Percentiles rank a stretch among this genome's conserved stretches.
Conservation (phyloP, 805 yeast genomes). For the Cyberlindnera misumaiensis region DNA sequence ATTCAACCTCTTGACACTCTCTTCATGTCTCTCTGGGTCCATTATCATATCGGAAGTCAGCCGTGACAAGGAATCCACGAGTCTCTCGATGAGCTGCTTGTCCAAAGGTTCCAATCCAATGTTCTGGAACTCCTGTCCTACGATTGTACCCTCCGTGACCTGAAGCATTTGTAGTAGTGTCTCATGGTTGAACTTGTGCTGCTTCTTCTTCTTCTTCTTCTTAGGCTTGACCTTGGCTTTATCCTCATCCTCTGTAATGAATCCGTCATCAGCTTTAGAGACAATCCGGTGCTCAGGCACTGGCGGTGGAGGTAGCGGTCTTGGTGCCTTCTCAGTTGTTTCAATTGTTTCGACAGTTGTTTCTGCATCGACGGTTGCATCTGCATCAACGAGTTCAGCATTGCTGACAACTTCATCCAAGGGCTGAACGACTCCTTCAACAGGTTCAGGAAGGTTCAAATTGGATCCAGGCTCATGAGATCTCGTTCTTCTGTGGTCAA, state of each 20-base stretch:
- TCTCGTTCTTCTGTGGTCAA: conserved; percentile 7
- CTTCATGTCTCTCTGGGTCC: conserved; percentile 73
- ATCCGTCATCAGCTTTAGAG: conserved; percentile 18
- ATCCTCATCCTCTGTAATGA: conserved; percentile 22
- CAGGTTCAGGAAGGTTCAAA: conserved; percentile 1
- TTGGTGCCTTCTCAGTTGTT: conserved; percentile 4
- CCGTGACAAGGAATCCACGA: conserved; percentile 78
- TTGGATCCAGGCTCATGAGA: conserved; percentile 5
- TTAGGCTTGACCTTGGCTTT: conserved; percentile 1
- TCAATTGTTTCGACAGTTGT: too few relatives aligned
- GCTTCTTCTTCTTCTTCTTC: conserved; percentile 5
- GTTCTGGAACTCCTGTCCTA: conserved; percentile 59
- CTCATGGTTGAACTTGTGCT: conserved; percentile 22
- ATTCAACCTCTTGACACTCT: conserved; percentile 73
- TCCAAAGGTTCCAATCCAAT: conserved; percentile 71
- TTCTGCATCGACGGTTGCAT: too few relatives aligned
- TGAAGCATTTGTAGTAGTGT: conserved; percentile 30
- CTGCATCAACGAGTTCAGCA: too few relatives aligned
- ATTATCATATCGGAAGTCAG: conserved; percentile 87
- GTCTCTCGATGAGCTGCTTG: conserved; percentile 72
- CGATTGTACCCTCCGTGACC: conserved; percentile 35
- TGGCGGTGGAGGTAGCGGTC: conserved; percentile 26
- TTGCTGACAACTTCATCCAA: too few relatives aligned
- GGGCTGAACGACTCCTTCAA: too few relatives aligned
- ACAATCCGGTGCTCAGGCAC: conserved; percentile 16